These are phyloP conservation scores for Psilocybe azurescens DNA, from an alignment of 768 basidiomycete species.

Conservation along the genomic window DNA sequence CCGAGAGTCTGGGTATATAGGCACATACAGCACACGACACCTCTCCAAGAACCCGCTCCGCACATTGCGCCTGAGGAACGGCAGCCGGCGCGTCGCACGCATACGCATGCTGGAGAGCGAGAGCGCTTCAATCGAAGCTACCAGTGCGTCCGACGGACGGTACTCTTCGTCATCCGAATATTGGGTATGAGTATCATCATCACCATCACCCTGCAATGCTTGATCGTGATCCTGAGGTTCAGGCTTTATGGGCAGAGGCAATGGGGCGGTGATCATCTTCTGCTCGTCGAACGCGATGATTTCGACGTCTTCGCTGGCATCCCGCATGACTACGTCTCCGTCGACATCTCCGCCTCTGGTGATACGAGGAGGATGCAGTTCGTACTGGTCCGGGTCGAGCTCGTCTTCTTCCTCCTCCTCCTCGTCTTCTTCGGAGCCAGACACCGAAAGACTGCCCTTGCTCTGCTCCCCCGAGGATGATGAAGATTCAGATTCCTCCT, in stretches of 20 bases:
- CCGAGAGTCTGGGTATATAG: constrained; percentile 25
- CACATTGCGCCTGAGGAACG: constrained; percentile 62
- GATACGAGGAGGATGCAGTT: background rate
- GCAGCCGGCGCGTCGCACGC: constrained; percentile 46
- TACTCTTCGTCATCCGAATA: background rate
- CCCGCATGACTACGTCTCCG: constrained; percentile 10
- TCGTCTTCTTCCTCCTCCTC: constrained; percentile 12
- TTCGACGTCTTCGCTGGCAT: background rate
- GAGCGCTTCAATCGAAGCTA: constrained; percentile 39
- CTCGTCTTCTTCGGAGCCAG: background rate
- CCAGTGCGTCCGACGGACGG: constrained; percentile 37
- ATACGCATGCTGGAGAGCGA: constrained; percentile 38
- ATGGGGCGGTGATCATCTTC: constrained; percentile 18
- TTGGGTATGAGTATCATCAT: background rate
- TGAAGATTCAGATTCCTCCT: background rate
- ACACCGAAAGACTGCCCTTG: no score
- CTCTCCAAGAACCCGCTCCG: constrained; percentile 49
- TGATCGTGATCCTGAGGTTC: background rate
- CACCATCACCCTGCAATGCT: constrained; percentile 6
- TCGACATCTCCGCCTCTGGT: background rate
- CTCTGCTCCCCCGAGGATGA: background rate
- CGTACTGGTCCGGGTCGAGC: constrained; percentile 17
- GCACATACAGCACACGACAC: constrained; percentile 44
- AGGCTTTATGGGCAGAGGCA: constrained; percentile 5
- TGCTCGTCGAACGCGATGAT: background rate